Base-by-base conservation (phyloP, 2,329 filamentous ascomycete genomes). In the Aureobasidium mangrovei region DNA sequence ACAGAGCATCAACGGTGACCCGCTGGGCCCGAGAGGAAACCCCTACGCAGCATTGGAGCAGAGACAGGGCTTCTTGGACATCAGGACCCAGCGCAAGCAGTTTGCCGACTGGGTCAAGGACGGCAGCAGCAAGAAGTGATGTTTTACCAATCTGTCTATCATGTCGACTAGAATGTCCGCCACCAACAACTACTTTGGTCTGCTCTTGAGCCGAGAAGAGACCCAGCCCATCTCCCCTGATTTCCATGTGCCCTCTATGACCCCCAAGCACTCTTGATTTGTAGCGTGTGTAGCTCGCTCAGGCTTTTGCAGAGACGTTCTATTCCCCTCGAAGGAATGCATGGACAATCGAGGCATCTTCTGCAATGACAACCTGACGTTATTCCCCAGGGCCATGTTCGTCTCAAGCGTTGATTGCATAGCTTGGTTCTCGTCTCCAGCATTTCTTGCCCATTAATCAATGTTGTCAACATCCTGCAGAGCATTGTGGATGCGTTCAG, bases 41-140 rank as follows among this genome's bases (percentile, higher is more conserved):
- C 89, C 91, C 4, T 97, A 91, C 69, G 77, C 75, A 47, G 77
- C 81, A 43, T 70, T 96, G 57, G 91, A 97, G 71, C 84, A 87
- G 57, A 76, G 93, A 61, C 82, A 84, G 44, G 85, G 88, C 1
- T 98, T 97, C 64, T 79, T 89, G 72, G 88, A 98, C 72, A 88
- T 97, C 59, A 83, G 89, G 69, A 72, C 70, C 26, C 77, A 90
- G 72, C 80, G 86, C 65, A 83, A 78, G 65, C 86, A 91, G 57
- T 95, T 95, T 74, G 78, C 81, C 12, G 78, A 84, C 58, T 94
- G 88, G 88, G 79, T 83, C 27, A 71, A 73, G 51, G 69, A 72
- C 7, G 66, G 71, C 24, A 44, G 28, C 38, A 49, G 36, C 36
- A 54, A 47, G 38, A 53, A 43, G 31, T 43, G 47, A 52, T 43